Conservation (phyloP, 2,329 filamentous ascomycete species). For the Sarocladium oryzae region DNA sequence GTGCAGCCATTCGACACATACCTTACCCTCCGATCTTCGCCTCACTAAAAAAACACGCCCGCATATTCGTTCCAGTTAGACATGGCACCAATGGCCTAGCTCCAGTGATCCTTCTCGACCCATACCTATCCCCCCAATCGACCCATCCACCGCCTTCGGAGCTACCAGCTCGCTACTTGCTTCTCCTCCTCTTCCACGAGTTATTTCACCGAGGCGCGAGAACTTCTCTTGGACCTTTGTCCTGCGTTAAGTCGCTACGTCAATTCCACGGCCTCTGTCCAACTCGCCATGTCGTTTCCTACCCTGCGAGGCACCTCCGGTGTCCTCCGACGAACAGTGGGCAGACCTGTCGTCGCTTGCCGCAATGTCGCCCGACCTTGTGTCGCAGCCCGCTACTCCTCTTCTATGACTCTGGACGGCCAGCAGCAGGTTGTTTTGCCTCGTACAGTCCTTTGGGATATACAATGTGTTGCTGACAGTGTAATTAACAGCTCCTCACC, state of each 20-base stretch:
- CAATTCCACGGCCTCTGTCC: background rate
- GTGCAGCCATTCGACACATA: no score
- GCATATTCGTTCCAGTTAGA: background rate
- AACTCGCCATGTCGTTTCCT: slow-evolving; percentile 42
- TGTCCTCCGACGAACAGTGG: slow-evolving; percentile 38
- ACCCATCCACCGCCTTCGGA: slow-evolving; percentile 9
- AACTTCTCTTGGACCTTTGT: background rate
- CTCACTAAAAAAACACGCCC: background rate
- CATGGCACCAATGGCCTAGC: slow-evolving; percentile 4
- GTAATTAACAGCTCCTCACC: slow-evolving; percentile 60
- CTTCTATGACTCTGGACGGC: slow-evolving; percentile 43
- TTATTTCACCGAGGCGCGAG: background rate
- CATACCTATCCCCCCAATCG: background rate
- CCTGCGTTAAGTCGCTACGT: background rate
- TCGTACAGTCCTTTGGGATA: slow-evolving; percentile 6
- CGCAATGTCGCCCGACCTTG: slow-evolving; percentile 15
- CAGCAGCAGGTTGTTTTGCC: slow-evolving; percentile 49
- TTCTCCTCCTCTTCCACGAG: background rate
- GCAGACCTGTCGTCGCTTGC: slow-evolving; percentile 21
- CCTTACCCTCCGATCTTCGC: background rate
- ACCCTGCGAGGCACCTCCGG: slow-evolving; percentile 42
- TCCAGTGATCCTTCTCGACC: slow-evolving; percentile 2
- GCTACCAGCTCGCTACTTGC: background rate
- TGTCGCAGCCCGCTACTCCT: slow-evolving; percentile 32
- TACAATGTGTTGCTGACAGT: slow-evolving; percentile 2